Evolutionary conservation across 768 basidiomycete genomes (phyloP).

Genomic region (Trametes villosa): DNA sequence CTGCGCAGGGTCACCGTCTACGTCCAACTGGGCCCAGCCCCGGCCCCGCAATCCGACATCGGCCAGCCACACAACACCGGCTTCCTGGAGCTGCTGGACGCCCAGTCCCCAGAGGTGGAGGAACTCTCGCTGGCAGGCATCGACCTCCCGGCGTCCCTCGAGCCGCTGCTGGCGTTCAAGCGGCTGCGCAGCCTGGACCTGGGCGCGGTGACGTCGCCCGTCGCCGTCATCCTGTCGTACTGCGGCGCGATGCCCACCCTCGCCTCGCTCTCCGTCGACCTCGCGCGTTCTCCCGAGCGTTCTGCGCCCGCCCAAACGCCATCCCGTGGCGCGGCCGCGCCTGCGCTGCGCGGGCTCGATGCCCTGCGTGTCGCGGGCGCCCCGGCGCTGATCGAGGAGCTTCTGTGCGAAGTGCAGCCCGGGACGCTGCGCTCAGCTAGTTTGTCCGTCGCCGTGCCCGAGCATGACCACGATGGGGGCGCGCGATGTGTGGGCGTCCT

Average conservation of each 20-base stretch:
- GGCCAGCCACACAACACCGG: background rate
- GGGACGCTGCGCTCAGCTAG: background rate
- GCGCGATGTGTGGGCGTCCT: constrained; percentile 5
- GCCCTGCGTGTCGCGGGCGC: constrained; percentile 4
- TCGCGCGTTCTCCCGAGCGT: background rate
- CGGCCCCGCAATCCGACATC: background rate
- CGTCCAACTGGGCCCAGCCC: background rate
- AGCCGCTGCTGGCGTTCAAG: constrained; percentile 1
- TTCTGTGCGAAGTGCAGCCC: constrained; percentile 1
- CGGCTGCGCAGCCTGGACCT: constrained; percentile 13
- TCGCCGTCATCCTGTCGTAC: constrained; percentile 4
- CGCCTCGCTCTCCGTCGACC: constrained; percentile 4
- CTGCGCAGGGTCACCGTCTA: constrained; percentile 13
- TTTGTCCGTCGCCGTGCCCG: constrained; percentile 2
- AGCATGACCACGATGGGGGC: constrained; percentile 6
- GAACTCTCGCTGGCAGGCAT: constrained; percentile 15
- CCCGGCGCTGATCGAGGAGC: constrained; percentile 8
- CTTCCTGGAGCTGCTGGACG: background rate
- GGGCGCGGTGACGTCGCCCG: constrained; percentile 2
- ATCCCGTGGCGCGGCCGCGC: background rate
- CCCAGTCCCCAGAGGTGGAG: constrained; percentile 8
- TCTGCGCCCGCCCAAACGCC: background rate
- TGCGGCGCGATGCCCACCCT: constrained; percentile 15
- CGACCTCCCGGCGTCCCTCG: constrained; percentile 1
- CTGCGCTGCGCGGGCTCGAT: background rate